These are phyloP conservation scores for Lodderomyces theae DNA, from an alignment of 1,139 yeast species.

Conservation along the genomic window DNA sequence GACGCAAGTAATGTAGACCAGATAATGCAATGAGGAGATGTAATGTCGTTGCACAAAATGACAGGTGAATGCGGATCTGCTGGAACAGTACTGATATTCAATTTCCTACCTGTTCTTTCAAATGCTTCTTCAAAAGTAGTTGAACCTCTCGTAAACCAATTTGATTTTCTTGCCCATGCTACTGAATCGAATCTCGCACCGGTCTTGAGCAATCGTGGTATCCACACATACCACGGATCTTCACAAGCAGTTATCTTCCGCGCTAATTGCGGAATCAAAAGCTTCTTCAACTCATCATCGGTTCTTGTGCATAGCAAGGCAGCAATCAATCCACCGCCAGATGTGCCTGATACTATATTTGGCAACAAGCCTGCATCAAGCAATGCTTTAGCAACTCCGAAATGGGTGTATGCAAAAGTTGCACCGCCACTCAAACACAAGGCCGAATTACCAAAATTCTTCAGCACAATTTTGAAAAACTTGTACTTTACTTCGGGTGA, in stretches of 20 bases:
- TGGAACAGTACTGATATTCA: constrained; percentile 77
- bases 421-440: constrained; percentile 80
- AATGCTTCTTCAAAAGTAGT: constrained; percentile 70
- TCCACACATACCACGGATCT: constrained; percentile 61
- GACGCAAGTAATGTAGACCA: constrained; percentile 79
- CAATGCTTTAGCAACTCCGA: constrained; percentile 72
- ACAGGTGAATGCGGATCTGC: constrained; percentile 83
- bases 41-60: constrained; percentile 70
- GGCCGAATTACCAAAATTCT: constrained; percentile 72
- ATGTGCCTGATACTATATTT: constrained; percentile 69
- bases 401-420: constrained; percentile 72
- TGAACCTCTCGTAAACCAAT: constrained; percentile 72
- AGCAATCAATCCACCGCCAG: constrained; percentile 83
- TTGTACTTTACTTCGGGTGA: constrained; percentile 41
- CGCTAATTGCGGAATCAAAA: constrained; percentile 63
- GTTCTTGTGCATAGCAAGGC: constrained; percentile 71
- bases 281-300: constrained; percentile 56
- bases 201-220: constrained; percentile 64
- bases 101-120: constrained; percentile 63
- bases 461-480: constrained; percentile 58
- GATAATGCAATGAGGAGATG: constrained; percentile 79
- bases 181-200: constrained; percentile 79
- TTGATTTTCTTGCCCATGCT: constrained; percentile 68
- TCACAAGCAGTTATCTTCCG: constrained; percentile 69
- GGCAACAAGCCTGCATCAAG: constrained; percentile 68